Conservation (phyloP, 768 basidiomycete species). For the Tephrocybe sp. region DNA sequence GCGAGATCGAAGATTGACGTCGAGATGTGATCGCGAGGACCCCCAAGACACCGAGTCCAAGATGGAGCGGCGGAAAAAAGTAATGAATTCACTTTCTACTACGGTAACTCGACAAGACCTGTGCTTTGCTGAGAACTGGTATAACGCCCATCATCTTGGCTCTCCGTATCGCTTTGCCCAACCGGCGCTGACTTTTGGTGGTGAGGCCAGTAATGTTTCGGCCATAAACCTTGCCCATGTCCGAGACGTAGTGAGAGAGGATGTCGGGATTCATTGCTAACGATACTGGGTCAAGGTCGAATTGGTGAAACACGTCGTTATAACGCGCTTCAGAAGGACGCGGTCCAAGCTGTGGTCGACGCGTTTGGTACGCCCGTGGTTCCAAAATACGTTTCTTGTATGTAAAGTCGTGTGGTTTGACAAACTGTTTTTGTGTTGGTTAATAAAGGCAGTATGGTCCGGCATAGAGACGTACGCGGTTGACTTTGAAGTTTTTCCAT, state of each 20-base stretch:
- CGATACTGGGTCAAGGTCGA: slow-evolving; percentile 70
- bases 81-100: too few species aligned
- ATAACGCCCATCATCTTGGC: slow-evolving; percentile 92
- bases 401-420: slow-evolving; percentile 25
- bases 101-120: too few species aligned
- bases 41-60: slow-evolving; percentile 6
- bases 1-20: slow-evolving; percentile 8
- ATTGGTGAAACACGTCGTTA: slow-evolving; percentile 68
- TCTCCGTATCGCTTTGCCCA: slow-evolving; percentile 84
- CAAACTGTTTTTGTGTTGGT: slow-evolving; percentile 9
- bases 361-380: slow-evolving; percentile 14
- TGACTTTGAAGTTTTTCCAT: slow-evolving; percentile 20
- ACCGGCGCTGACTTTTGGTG: slow-evolving; percentile 68
- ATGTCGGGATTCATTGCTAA: slow-evolving; percentile 61
- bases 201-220: slow-evolving; percentile 72
- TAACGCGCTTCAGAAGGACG: slow-evolving; percentile 47
- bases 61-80: too few species aligned
- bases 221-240: slow-evolving; percentile 79
- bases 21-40: slow-evolving; percentile 9
- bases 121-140: slow-evolving; percentile 44
- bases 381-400: slow-evolving; percentile 26
- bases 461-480: slow-evolving; percentile 17
- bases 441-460: not conserved
- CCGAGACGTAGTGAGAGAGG: slow-evolving; percentile 56
- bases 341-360: slow-evolving; percentile 52